Percentiles rank a stretch among this genome's conserved stretches.
Evolutionary conservation across 2,329 filamentous ascomycete species (phyloP).

Genomic region (Xylaria sp.): DNA sequence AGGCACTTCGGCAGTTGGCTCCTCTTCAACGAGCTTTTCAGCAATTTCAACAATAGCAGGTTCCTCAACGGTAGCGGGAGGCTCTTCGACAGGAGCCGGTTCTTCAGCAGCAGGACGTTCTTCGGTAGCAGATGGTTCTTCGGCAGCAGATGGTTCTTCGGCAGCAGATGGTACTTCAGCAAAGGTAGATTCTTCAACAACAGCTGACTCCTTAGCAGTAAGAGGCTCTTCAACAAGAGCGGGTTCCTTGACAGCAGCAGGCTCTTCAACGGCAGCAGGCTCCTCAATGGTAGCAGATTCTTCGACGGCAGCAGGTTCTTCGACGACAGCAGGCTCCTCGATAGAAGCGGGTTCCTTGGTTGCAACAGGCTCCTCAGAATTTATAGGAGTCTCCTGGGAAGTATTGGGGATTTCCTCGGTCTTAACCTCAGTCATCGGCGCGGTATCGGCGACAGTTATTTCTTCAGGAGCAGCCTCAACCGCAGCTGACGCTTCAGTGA

Average conservation of each 20-base stretch:
- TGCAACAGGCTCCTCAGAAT: slow-evolving; percentile 2
- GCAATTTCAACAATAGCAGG: slow-evolving; percentile 3
- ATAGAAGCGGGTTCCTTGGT: slow-evolving; percentile 2
- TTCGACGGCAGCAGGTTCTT: no score
- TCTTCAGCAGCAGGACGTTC: no score
- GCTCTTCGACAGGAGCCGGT: not conserved
- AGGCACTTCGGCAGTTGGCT: slow-evolving; percentile 8
- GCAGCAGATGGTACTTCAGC: no score
- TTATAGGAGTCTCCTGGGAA: slow-evolving; percentile 22
- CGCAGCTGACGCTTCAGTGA: not conserved
- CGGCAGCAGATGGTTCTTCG: no score
- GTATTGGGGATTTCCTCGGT: not conserved
- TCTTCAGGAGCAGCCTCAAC: slow-evolving; percentile 5
- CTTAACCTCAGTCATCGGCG: not conserved
- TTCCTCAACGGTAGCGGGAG: not conserved
- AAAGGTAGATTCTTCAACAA: no score
- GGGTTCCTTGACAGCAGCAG: no score
- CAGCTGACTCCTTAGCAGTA: no score
- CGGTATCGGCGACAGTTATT: slow-evolving; percentile 17
- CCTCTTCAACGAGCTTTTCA: slow-evolving; percentile 2
- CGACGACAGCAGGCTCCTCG: not conserved
- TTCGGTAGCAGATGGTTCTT: no score
- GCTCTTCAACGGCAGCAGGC: no score
- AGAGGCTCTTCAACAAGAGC: no score
- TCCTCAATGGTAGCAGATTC: no score